Percentiles rank a stretch among this genome's conserved stretches.
These are phyloP conservation scores for Begonia fuchsioides DNA, from an alignment of 306 rosid species.

Conservation along the genomic window DNA sequence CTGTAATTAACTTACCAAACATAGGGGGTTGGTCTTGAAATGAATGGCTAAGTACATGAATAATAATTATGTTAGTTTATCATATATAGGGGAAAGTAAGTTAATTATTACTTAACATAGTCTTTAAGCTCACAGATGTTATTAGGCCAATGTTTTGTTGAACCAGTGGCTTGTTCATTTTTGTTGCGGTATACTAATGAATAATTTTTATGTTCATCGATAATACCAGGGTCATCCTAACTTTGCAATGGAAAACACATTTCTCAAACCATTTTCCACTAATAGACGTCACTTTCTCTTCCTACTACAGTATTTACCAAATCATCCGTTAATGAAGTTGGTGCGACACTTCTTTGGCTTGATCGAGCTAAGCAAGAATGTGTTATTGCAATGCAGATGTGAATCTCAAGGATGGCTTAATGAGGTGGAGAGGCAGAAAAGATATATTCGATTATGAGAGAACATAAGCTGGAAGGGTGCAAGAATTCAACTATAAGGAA, in stretches of 20 bases:
- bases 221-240: too few relatives aligned
- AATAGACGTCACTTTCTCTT: not conserved
- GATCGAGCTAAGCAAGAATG: constrained; percentile 99
- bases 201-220: too few relatives aligned
- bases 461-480: constrained; percentile 99
- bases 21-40: too few relatives aligned
- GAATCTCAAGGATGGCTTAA: constrained; percentile 64
- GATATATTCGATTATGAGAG: constrained; percentile 88
- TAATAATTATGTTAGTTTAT: too few relatives aligned
- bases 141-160: too few relatives aligned
- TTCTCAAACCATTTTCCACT: not conserved
- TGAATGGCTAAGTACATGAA: too few relatives aligned
- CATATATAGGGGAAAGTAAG: too few relatives aligned
- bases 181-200: too few relatives aligned
- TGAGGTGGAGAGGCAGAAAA: constrained; percentile 89
- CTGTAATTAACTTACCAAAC: too few relatives aligned
- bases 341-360: constrained; percentile 94
- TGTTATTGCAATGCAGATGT: constrained; percentile 89
- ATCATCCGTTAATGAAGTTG: constrained; percentile 43
- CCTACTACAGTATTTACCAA: constrained; percentile 32
- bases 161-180: too few relatives aligned
- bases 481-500: constrained; percentile 92
- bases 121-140: too few relatives aligned
- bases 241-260: not conserved
- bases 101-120: too few relatives aligned